Percentiles rank a stretch among this genome's conserved stretches.
These are phyloP conservation scores for Trametes punicea DNA, from an alignment of 768 basidiomycete genomes.

Conservation along the genomic window DNA sequence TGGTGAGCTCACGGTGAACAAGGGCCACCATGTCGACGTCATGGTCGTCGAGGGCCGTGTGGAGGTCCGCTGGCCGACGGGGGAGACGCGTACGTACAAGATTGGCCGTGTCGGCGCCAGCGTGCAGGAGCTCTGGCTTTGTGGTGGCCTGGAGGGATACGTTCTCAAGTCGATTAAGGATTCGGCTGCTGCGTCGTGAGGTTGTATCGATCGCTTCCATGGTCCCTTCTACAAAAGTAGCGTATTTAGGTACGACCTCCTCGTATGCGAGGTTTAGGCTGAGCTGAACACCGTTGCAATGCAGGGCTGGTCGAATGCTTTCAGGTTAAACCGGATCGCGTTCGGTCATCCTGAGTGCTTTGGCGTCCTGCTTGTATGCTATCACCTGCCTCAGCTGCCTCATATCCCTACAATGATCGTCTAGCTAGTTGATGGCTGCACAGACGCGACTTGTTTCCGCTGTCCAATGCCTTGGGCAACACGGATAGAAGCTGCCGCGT, in stretches of 20 bases:
- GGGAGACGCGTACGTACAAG: conserved; percentile 50
- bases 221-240: background rate
- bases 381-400: too few relatives aligned
- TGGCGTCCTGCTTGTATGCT: too few relatives aligned
- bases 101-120: conserved; percentile 84
- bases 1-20: conserved; percentile 83
- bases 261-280: too few relatives aligned
- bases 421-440: too few relatives aligned
- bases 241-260: background rate
- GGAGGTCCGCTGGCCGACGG: conserved; percentile 32
- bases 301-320: too few relatives aligned
- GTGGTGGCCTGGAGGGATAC: conserved; percentile 90
- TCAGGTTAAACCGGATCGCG: too few relatives aligned
- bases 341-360: too few relatives aligned
- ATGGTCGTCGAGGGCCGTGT: conserved; percentile 49
- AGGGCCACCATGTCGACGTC: conserved; percentile 58
- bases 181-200: background rate
- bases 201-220: background rate
- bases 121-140: conserved; percentile 97
- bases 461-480: too few relatives aligned
- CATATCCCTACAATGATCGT: too few relatives aligned
- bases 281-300: too few relatives aligned
- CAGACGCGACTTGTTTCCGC: too few relatives aligned
- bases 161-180: conserved; percentile 68
- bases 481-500: too few relatives aligned